phyloP scores from a whole-genome alignment of 257 asterid species.

The Petunia secreta region DNA sequence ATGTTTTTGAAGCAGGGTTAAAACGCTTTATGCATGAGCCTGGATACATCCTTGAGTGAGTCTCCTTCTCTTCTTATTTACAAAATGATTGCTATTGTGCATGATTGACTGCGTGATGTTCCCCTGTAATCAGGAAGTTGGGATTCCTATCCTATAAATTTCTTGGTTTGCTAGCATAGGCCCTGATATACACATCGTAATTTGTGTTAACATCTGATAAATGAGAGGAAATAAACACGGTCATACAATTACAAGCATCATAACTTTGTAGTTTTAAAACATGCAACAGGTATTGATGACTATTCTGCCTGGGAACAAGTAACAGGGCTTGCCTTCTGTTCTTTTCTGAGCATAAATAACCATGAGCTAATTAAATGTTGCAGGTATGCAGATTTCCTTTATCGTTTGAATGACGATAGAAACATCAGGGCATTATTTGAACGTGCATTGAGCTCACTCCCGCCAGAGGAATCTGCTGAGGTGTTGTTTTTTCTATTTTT shows the following conservation, averaged over 20 bases:
- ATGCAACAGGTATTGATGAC: background rate
- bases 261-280: constrained; percentile 1
- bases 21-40: constrained; percentile 98
- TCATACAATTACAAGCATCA: constrained; percentile 19
- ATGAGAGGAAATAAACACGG: background rate
- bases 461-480: constrained; percentile 94
- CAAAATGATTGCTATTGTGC: background rate
- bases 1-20: constrained; percentile 87
- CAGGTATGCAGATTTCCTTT: constrained; percentile 96
- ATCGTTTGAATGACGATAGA: constrained; percentile 92
- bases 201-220: constrained; percentile 2
- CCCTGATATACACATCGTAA: constrained; percentile 9
- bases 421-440: constrained; percentile 97
- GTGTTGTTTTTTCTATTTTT: constrained; percentile 39
- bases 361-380: constrained; percentile 36
- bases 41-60: constrained; percentile 95
- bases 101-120: constrained; percentile 11
- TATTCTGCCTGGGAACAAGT: constrained; percentile 16
- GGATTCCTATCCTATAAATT: constrained; percentile 16
- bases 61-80: constrained; percentile 29
- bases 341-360: constrained; percentile 8
- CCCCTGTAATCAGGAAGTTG: constrained; percentile 22
- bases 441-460: constrained; percentile 91
- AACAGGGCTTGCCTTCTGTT: constrained; percentile 6
- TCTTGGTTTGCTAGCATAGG: constrained; percentile 5